Evolutionary conservation across 345 rosid genomes (phyloP), one percentile per base, ranked within the genome.

Genomic region (Syzygium jambos): DNA sequence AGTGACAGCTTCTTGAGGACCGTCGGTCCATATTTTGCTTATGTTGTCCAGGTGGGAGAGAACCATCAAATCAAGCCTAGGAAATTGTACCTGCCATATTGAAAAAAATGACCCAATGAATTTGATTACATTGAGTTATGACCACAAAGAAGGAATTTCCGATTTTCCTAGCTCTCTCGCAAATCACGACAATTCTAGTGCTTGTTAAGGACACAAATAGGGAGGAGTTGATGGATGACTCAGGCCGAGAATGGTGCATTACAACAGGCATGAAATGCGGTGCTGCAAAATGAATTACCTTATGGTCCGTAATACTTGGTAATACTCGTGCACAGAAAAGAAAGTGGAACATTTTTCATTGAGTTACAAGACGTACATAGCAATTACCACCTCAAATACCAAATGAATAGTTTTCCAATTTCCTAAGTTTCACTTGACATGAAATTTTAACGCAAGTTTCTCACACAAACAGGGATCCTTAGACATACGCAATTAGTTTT

Each of bases 61-160:
- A 56, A 56, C 61, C 27, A 56, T 56, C 0, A 0, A 1, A 5
- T 4, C 0, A 56, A 56, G 61, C 0, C 0, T 0, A 11, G n/a
- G n/a, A 56, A 56, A 56, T 56, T 56, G 61, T 56, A 56, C 13
- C n/a, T 56, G 61, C n/a, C 27, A 56, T 56, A 56, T 23, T 23
- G 61, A 22, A 56, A 56, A 55, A 0, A 56, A 56, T 22, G 2
- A 56, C 61, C 11, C 61, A 56, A 4, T 56, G 0, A 56, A 56
- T 4, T 23, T 23, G n/a, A 56, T 9, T 22, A 22, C 3, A 22
- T 56, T 56, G n/a, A 23, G 5, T 23, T 1, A 56, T 56, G 0
- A 56, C n/a, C n/a, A 8, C n/a, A 56, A 56, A 56, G 53, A 52
- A 52, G 15, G 52, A 12, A 51, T 11, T 51, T 11, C 14, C 14